These are phyloP conservation scores for Cyberlindnera sargentensis DNA, from an alignment of 805 yeast genomes.

Conservation along the genomic window DNA sequence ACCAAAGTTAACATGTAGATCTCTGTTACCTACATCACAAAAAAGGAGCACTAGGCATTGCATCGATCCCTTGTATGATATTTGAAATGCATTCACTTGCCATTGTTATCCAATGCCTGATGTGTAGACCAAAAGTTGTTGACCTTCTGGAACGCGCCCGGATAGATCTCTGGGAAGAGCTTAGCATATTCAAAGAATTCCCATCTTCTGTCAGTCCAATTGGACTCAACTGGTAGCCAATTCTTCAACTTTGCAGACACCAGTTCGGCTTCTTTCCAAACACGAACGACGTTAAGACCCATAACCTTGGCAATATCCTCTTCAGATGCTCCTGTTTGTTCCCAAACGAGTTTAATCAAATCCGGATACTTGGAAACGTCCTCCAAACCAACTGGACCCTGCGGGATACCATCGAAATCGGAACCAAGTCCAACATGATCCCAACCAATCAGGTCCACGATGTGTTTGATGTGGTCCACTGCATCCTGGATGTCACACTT, in stretches of 20 bases:
- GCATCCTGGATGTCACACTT: slow-evolving; percentile 40
- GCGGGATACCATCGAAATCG: slow-evolving; percentile 47
- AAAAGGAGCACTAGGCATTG: too few relatives aligned
- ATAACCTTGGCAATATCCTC: slow-evolving; percentile 36
- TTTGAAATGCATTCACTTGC: not conserved
- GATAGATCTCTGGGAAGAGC: slow-evolving; percentile 33
- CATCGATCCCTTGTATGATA: too few relatives aligned
- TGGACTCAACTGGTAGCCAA: slow-evolving; percentile 27
- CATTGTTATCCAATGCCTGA: slow-evolving; percentile 11
- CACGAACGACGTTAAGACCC: slow-evolving; percentile 41
- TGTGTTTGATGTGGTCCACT: slow-evolving; percentile 37
- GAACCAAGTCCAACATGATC: slow-evolving; percentile 45
- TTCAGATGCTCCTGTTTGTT: slow-evolving; percentile 33
- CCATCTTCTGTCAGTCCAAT: slow-evolving; percentile 40
- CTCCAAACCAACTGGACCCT: slow-evolving; percentile 43
- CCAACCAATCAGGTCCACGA: slow-evolving; percentile 41
- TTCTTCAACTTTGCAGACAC: slow-evolving; percentile 22
- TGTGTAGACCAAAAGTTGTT: slow-evolving; percentile 8
- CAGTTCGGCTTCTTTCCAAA: slow-evolving; percentile 37
- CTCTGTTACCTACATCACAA: too few relatives aligned
- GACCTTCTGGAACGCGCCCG: slow-evolving; percentile 22
- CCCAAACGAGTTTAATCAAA: slow-evolving; percentile 29
- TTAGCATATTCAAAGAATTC: slow-evolving; percentile 28
- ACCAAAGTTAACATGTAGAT: too few relatives aligned
- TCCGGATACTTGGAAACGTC: slow-evolving; percentile 52